Conservation (phyloP, 495 filamentous ascomycete genomes). For the Cairneyella variabilis region DNA sequence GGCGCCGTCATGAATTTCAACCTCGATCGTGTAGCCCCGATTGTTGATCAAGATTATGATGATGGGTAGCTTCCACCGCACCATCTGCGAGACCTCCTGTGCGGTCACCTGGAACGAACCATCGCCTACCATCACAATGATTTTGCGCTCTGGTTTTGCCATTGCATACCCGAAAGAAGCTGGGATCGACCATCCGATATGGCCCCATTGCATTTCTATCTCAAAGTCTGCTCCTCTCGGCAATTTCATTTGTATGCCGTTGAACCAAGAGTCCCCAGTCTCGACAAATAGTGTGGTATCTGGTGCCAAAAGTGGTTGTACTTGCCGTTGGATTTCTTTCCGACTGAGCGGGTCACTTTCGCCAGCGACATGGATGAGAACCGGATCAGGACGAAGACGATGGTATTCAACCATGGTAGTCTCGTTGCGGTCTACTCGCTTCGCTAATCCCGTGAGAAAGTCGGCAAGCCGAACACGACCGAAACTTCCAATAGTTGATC, state of each 20-base stretch:
- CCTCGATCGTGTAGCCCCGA: neutral
- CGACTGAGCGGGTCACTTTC: neutral
- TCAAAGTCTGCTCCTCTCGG: neutral
- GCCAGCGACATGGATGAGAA: neutral
- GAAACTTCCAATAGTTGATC: neutral
- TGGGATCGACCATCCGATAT: constrained; percentile 29
- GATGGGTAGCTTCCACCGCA: constrained; percentile 26
- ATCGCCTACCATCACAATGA: constrained; percentile 26
- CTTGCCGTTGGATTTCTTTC: neutral
- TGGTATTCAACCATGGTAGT: neutral
- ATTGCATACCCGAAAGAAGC: constrained; percentile 26
- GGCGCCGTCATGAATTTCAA: neutral
- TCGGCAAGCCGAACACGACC: neutral
- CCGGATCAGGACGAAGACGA: neutral
- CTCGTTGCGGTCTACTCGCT: neutral
- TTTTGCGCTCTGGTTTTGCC: constrained; percentile 15
- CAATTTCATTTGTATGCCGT: neutral
- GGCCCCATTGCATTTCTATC: constrained; percentile 21
- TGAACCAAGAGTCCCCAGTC: neutral
- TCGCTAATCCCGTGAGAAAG: neutral
- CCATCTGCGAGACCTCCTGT: constrained; percentile 31
- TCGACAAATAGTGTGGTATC: neutral
- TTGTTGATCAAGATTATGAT: constrained; percentile 15
- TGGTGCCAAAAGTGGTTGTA: neutral
- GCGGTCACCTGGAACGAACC: constrained; percentile 30